Conservation (phyloP, 225 moss, liverwort and hornwort species). For the Climacium dendroides region DNA sequence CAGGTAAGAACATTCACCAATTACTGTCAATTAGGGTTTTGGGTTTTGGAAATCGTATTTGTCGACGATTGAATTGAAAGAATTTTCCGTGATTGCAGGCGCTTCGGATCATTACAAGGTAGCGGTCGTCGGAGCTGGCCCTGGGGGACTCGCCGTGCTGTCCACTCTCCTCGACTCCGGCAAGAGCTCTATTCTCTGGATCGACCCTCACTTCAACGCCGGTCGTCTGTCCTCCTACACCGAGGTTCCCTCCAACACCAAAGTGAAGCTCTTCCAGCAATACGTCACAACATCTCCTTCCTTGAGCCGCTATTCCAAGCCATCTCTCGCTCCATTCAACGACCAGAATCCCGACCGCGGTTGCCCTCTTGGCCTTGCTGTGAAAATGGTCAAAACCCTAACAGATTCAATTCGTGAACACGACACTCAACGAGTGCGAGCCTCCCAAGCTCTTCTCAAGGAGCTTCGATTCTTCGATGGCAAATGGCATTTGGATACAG, state of each 20-base stretch:
- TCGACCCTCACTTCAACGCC: constrained; percentile 38
- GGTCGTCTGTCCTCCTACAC: constrained; percentile 37
- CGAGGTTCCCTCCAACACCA: constrained; percentile 55
- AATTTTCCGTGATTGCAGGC: not conserved
- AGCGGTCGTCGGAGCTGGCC: constrained; percentile 44
- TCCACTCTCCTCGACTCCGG: constrained; percentile 26
- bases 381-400: constrained; percentile 11
- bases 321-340: constrained; percentile 3
- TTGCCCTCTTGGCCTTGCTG: constrained; percentile 9
- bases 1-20: not conserved
- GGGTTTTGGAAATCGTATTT: not conserved
- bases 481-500: constrained; percentile 22
- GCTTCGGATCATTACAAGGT: constrained; percentile 13
- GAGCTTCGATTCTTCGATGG: constrained; percentile 9
- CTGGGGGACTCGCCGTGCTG: constrained; percentile 36
- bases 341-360: constrained; percentile 12
- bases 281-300: constrained; percentile 38
- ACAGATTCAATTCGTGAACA: constrained; percentile 11
- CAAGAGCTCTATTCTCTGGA: constrained; percentile 18
- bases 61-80: not conserved
- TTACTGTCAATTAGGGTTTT: not conserved
- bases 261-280: constrained; percentile 45
- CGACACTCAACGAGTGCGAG: not conserved
- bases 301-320: constrained; percentile 13
- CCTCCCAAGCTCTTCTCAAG: not conserved